Conservation (phyloP, 2,329 filamentous ascomycete genomes). For the Lasiodiplodia sp. region DNA sequence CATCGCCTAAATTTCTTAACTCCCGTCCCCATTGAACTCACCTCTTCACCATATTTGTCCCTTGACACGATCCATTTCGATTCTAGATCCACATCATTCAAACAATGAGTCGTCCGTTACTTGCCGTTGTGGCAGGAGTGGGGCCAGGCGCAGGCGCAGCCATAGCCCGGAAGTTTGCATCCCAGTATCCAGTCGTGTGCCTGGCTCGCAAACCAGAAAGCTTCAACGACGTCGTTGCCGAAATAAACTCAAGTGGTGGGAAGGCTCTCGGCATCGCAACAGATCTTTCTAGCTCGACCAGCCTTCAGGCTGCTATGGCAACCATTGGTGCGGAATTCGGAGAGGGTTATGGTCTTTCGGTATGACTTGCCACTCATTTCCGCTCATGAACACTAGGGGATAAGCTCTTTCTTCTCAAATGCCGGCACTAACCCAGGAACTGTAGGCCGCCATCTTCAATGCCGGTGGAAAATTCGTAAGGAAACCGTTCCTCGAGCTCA, state of each 20-base stretch:
- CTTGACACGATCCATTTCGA: no score
- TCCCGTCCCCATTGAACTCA: no score
- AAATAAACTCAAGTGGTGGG: slow-evolving; percentile 73
- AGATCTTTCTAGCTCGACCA: slow-evolving; percentile 65
- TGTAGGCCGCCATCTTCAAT: slow-evolving; percentile 73
- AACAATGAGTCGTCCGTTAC: no score
- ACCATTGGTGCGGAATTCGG: slow-evolving; percentile 67
- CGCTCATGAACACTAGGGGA: slow-evolving; percentile 37
- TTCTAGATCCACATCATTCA: no score
- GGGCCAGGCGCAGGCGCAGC: slow-evolving; percentile 74
- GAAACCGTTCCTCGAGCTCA: slow-evolving; percentile 68
- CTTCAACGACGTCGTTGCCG: slow-evolving; percentile 70
- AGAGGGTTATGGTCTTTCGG: slow-evolving; percentile 50
- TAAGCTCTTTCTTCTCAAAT: background rate
- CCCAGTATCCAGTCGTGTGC: slow-evolving; percentile 75
- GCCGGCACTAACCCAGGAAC: background rate
- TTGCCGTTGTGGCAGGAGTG: slow-evolving; percentile 74
- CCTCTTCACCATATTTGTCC: no score
- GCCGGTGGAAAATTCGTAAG: slow-evolving; percentile 65
- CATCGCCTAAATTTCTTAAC: no score
- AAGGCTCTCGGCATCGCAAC: slow-evolving; percentile 74
- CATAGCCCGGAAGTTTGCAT: slow-evolving; percentile 66
- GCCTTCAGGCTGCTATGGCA: slow-evolving; percentile 67
- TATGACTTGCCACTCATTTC: slow-evolving; percentile 29
- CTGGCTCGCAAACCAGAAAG: slow-evolving; percentile 73